phyloP scores from a whole-genome alignment of 75 land plant species.

The Isoetes taiwanensis region DNA sequence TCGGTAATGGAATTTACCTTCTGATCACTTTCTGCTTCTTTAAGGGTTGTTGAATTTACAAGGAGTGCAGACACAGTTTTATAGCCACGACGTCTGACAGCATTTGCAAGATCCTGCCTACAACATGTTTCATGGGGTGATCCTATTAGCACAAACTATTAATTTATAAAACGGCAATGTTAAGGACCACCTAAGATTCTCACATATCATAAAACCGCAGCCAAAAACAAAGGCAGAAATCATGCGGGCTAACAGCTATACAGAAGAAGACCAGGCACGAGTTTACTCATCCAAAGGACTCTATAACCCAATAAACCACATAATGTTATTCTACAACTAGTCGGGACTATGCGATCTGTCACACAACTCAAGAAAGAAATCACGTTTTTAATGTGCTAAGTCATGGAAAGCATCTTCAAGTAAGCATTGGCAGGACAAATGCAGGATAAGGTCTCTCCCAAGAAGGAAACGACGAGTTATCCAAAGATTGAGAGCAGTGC shows the following conservation, averaged over 20 bases:
- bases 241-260: neutral
- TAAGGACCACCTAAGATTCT: neutral
- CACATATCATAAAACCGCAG: too few relatives aligned
- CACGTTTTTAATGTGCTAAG: too few relatives aligned
- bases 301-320: neutral
- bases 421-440: too few relatives aligned
- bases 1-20: too few relatives aligned
- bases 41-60: slow-evolving; percentile 9
- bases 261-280: neutral
- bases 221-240: too few relatives aligned
- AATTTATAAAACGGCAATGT: neutral
- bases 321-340: too few relatives aligned
- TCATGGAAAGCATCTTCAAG: too few relatives aligned
- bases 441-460: too few relatives aligned
- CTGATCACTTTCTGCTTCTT: too few relatives aligned
- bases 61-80: slow-evolving; percentile 29
- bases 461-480: too few relatives aligned
- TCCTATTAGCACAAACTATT: neutral
- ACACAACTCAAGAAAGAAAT: too few relatives aligned
- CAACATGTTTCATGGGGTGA: neutral
- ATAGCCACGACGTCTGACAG: slow-evolving; percentile 34
- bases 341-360: too few relatives aligned
- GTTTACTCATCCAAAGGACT: neutral
- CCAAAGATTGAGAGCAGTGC: neutral
- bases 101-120: slow-evolving; percentile 37